These are phyloP conservation scores for Staphylotrichum tortipilum DNA, from an alignment of 495 filamentous ascomycete species.

Conservation along the genomic window DNA sequence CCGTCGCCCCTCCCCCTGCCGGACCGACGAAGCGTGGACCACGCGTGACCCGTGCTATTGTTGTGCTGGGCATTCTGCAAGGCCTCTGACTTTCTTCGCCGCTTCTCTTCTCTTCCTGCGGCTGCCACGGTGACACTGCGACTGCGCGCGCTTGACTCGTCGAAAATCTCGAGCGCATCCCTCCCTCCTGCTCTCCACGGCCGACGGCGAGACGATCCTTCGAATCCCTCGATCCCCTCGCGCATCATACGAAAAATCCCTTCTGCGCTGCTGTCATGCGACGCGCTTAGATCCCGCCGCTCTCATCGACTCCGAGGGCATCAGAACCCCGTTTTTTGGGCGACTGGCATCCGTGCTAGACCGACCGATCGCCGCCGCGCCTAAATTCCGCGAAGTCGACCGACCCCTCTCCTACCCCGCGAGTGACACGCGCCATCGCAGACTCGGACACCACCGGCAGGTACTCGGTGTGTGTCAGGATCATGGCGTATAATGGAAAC, in stretches of 20 bases:
- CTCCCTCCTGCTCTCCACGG: too few species aligned
- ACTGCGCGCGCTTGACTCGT: not conserved
- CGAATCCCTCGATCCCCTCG: not conserved
- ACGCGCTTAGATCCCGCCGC: too few species aligned
- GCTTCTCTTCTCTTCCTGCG: not conserved
- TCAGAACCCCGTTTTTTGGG: too few species aligned
- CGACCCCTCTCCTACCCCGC: too few species aligned
- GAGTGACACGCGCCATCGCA: too few species aligned
- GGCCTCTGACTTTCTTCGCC: not conserved
- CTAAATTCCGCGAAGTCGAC: not conserved
- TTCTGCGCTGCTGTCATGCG: too few species aligned
- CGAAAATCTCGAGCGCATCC: not conserved
- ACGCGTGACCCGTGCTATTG: not conserved
- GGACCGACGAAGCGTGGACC: not conserved
- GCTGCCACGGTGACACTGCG: too few species aligned
- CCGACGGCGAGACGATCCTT: too few species aligned
- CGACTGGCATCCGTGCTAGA: too few species aligned
- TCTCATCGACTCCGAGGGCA: too few species aligned
- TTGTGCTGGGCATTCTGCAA: not conserved
- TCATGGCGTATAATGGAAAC: constrained; percentile 41
- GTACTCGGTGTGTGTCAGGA: constrained; percentile 8
- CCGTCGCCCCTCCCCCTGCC: not conserved
- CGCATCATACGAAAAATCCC: too few species aligned
- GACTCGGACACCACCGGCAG: not conserved
- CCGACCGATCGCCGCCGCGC: too few species aligned